A percentile compares a stretch with the other conserved stretches of the same genome.
Conservation (phyloP, 1,284 basidiomycete species). For the Tilletia indica region DNA sequence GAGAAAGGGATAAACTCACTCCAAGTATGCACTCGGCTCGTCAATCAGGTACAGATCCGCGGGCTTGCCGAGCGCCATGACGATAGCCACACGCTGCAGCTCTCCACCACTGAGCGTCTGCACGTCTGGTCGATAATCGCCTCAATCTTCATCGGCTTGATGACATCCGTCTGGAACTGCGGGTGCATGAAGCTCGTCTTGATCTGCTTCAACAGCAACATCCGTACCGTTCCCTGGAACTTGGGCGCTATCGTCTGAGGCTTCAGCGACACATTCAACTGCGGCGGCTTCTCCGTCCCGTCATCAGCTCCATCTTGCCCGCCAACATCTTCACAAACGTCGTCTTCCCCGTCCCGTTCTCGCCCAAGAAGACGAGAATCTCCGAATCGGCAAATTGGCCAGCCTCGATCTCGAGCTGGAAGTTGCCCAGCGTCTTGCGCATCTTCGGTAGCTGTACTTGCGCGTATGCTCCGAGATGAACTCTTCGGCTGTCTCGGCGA, state of each 20-base stretch:
- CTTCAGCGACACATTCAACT: slow-evolving; percentile 54
- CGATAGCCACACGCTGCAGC: slow-evolving; percentile 54
- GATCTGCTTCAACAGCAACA: slow-evolving; percentile 56
- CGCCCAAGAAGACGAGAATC: slow-evolving; percentile 55
- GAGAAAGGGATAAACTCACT: slow-evolving; percentile 22
- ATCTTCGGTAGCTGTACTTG: slow-evolving; percentile 49
- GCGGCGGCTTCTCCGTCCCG: slow-evolving; percentile 48
- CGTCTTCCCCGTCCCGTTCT: slow-evolving; percentile 56
- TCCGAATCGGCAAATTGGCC: slow-evolving; percentile 54
- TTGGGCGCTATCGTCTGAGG: slow-evolving; percentile 56
- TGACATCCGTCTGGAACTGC: slow-evolving; percentile 56
- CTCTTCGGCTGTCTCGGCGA: slow-evolving; percentile 54
- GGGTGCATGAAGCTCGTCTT: slow-evolving; percentile 55
- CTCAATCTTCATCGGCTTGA: slow-evolving; percentile 55
- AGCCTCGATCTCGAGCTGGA: slow-evolving; percentile 50
- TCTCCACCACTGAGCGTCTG: slow-evolving; percentile 55
- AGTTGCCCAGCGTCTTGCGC: slow-evolving; percentile 53
- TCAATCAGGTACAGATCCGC: slow-evolving; percentile 56
- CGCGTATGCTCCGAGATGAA: slow-evolving; percentile 44
- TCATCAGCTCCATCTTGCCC: slow-evolving; percentile 52
- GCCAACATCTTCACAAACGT: slow-evolving; percentile 57
- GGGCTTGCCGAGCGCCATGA: slow-evolving; percentile 54
- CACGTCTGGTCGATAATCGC: slow-evolving; percentile 55
- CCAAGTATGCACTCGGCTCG: slow-evolving; percentile 55
- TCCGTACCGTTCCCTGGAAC: slow-evolving; percentile 55